Evolutionary conservation across 179 eudicot genomes (phyloP), one percentile per base, ranked within the genome.

Genomic region (Patellifolia procumbens): DNA sequence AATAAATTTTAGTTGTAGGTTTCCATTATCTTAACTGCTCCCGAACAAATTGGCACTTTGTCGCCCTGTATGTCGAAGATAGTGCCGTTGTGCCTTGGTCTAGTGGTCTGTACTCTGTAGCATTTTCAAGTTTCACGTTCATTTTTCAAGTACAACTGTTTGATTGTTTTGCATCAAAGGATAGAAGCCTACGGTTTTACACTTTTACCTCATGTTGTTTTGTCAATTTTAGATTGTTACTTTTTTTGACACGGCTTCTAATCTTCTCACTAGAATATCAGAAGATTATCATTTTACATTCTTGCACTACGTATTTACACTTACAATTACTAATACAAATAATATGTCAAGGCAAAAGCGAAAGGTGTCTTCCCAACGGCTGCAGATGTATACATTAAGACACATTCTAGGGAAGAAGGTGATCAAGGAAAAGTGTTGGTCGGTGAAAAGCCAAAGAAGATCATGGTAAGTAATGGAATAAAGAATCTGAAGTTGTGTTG

Each of bases 361-460:
- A 55, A 22, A 55, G 60, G 60, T 55, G 60, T 55, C 24, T 55
- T 55, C 29, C 60, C 60, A 55, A 22, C 60, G 22, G 60, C 60
- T 55, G 60, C 24, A 55, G 60, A 55, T 55, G 60, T 55, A 29
- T 55, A 55, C 29, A 22, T 22, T 55, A 55, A 24, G 60, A 22
- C 60, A 55, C 60, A 55, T 55, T 55, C 60, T 22, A 55, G 60
- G 60, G 60, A 55, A n/a, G 60, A 55, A 55, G 60, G 22, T n/a
- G 60, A 29, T 10, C 24, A 0, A 22, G 60, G 60, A n/a, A n/a
- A n/a, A 5, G 60, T 55, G 60, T 12, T 55, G 7, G 60, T 55
- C 28, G 60, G 60, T n/a, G 60, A 55, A 55, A 55, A 55, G 60
- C 11, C 60, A 55, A 55, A 55, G 60, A 55, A 55, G 29, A 55